These are phyloP conservation scores for Thraustochytrium sp. DNA, from an alignment of 352 stramenopile genomes.

Conservation along the genomic window DNA sequence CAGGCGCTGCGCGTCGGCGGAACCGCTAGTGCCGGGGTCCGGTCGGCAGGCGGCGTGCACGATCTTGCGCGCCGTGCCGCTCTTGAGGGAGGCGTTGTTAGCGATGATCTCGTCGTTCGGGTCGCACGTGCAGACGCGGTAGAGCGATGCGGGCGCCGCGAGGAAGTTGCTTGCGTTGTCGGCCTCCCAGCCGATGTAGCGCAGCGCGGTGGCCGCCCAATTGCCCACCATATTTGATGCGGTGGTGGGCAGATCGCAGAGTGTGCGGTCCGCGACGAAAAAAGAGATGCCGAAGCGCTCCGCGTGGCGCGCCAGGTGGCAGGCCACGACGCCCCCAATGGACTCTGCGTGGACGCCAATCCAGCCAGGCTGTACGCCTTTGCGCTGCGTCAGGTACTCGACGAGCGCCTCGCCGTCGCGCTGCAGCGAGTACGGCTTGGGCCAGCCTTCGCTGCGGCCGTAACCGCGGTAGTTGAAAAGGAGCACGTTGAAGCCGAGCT, in stretches of 20 bases:
- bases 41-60: neutral
- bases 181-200: neutral
- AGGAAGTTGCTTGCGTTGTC: slow-evolving; percentile 28
- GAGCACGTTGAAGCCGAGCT: slow-evolving; percentile 25
- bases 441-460: neutral
- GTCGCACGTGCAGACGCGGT: slow-evolving; percentile 25
- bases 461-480: slow-evolving; percentile 44
- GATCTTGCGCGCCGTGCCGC: neutral
- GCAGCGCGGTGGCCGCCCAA: slow-evolving; percentile 3
- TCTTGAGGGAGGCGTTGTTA: slow-evolving; percentile 38
- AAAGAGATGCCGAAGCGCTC: neutral
- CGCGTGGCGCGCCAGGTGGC: neutral
- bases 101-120: slow-evolving; percentile 44
- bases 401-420: slow-evolving; percentile 9
- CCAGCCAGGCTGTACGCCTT: slow-evolving; percentile 3
- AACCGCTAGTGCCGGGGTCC: neutral
- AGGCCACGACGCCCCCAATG: slow-evolving; percentile 37
- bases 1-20: neutral
- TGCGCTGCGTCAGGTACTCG: neutral
- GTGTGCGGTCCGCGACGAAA: slow-evolving; percentile 20
- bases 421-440: neutral
- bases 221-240: slow-evolving; percentile 9
- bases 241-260: slow-evolving; percentile 23
- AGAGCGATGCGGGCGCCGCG: neutral
- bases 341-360: slow-evolving; percentile 36